Conservation (phyloP, 371 early-diverging fungal species). For the Syncephalastrum contaminatum region DNA sequence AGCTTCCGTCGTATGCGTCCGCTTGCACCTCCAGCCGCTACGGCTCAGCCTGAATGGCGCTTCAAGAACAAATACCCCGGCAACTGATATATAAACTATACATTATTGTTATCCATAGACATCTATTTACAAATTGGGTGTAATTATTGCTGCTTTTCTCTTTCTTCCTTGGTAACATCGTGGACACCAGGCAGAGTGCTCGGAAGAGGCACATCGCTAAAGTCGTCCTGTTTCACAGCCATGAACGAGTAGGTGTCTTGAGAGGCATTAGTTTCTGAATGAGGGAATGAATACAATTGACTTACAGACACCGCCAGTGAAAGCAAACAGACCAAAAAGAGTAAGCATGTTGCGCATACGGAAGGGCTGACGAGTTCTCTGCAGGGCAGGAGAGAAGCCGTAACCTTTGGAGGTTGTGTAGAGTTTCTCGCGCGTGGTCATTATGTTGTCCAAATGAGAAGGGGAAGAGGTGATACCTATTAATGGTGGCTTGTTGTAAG, state of each 20-base stretch:
- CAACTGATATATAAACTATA: neutral
- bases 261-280: neutral
- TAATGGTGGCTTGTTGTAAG: too few species aligned
- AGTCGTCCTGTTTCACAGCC: conserved; percentile 62
- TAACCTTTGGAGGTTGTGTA: conserved; percentile 49
- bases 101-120: neutral
- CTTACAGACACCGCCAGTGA: conserved; percentile 58
- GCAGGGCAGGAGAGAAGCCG: conserved; percentile 52
- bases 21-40: conserved; percentile 6
- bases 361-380: conserved; percentile 56
- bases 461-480: too few species aligned
- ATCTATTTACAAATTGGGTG: conserved; percentile 1
- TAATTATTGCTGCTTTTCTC: conserved; percentile 10
- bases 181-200: conserved; percentile 31
- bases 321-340: conserved; percentile 45
- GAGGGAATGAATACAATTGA: conserved; percentile 4
- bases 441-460: neutral
- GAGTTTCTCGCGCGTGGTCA: conserved; percentile 36
- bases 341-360: conserved; percentile 44
- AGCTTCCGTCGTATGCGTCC: conserved; percentile 13
- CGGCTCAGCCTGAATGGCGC: conserved; percentile 6
- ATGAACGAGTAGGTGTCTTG: conserved; percentile 54
- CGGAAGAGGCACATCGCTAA: conserved; percentile 57
- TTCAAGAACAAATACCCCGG: neutral
- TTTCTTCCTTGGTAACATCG: conserved; percentile 28